Base-by-base conservation (phyloP, 371 early-diverging fungal genomes). In the Mycotypha africana region DNA sequence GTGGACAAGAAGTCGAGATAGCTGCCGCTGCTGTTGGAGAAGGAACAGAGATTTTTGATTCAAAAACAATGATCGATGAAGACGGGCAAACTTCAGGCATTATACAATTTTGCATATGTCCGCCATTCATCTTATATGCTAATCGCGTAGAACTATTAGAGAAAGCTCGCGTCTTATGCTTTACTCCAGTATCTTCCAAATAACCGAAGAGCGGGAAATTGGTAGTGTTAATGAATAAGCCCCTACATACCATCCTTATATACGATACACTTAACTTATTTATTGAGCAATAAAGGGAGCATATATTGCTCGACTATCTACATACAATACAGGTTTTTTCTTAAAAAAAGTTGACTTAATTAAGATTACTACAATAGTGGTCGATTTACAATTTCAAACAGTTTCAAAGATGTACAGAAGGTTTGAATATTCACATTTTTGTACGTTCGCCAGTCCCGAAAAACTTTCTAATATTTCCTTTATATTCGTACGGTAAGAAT, bases 401-500 rank as follows among this genome's bases (percentile, higher is more conserved):
- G n/a, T n/a, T n/a, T n/a, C n/a, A n/a, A n/a, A n/a, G n/a, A n/a
- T n/a, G n/a, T n/a, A n/a, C n/a, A n/a, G n/a, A n/a, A n/a, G n/a
- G n/a, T 33, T 33, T 33, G 9, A 4, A 33, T 33, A 14, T 53
- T 48, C 57, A 66, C 33, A 53, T 43, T 24, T 47, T 41, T 35
- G 61, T 54, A 22, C 71, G 39, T 45, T 66, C 59, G 1, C 73
- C 68, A n/a, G 73, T 58, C 12, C 73, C 73, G 45, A 44, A 72
- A 36, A 72, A 72, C 38, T 72, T 72, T 45, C 73, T 56, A 37
- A 68, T 53, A 2, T 52, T 56, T 3, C 74, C 68, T 41, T 60
- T 66, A 40, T 67, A 86, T 58, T 83, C 85, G 38, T 64, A 83
- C 2, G 86, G 86, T 43, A 84, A 59, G 38, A 86, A 57, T 2